Percentiles rank a stretch among this genome's conserved stretches.
Evolutionary conservation across 306 rosid genomes (phyloP).

Genomic region (Corylus americana): DNA sequence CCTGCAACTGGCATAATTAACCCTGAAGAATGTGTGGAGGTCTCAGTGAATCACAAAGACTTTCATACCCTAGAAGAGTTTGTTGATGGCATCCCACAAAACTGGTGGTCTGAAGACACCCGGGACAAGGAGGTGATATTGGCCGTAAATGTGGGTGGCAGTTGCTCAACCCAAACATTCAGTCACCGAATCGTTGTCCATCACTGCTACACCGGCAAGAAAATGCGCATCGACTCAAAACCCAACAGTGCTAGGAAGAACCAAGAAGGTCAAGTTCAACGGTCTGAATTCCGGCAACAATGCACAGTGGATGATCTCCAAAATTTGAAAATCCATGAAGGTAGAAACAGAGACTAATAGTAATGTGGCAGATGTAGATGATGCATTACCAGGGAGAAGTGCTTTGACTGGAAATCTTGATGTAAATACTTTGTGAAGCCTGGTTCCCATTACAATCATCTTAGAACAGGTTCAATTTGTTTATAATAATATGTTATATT

Average conservation of each 20-base stretch:
- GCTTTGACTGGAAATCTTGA: conserved; percentile 3
- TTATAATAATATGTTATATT: not conserved
- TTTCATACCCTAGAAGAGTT: conserved; percentile 57
- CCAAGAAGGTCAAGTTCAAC: conserved; percentile 36
- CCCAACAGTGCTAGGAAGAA: conserved; percentile 51
- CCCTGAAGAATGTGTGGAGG: conserved; percentile 70
- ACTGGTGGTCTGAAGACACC: conserved; percentile 86
- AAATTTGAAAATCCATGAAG: conserved; percentile 24
- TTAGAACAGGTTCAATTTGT: not conserved
- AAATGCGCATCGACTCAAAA: conserved; percentile 52
- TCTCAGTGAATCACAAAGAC: conserved; percentile 76
- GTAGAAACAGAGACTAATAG: not conserved
- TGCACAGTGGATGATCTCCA: conserved; percentile 20
- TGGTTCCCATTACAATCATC: not conserved
- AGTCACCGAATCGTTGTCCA: conserved; percentile 58
- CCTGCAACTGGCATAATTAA: conserved; percentile 81
- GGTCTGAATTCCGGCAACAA: conserved; percentile 26
- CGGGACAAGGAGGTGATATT: conserved; percentile 75
- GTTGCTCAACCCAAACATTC: conserved; percentile 50
- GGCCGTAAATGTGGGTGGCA: conserved; percentile 64
- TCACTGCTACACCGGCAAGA: conserved; percentile 66
- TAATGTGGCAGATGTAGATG: not conserved
- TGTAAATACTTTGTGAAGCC: conserved; percentile 6
- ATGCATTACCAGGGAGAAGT: not conserved
- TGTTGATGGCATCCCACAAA: conserved; percentile 75